Percentiles rank a stretch among this genome's conserved stretches.
phyloP scores from a whole-genome alignment of 2,329 filamentous ascomycete genomes.

The Alternaria hordeiaustralica region DNA sequence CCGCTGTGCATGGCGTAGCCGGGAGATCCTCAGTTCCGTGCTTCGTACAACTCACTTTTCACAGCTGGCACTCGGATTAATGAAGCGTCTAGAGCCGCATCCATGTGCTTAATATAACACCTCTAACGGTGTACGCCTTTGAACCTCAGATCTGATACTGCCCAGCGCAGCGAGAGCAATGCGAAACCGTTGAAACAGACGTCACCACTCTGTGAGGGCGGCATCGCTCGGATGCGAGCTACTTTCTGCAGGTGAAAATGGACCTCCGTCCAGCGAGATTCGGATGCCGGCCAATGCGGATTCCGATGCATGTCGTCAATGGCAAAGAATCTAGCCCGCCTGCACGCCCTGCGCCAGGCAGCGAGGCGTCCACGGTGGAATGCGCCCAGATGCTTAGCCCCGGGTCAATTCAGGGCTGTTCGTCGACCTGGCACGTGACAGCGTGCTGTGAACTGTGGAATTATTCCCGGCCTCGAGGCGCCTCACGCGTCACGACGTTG shows the following conservation, averaged over 20 bases:
- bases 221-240: background rate
- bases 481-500: conserved; percentile 1
- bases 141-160: background rate
- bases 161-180: conserved; percentile 1
- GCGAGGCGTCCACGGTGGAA: background rate
- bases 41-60: background rate
- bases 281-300: conserved; percentile 26
- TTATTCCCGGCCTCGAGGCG: background rate
- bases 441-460: conserved; percentile 10
- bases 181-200: conserved; percentile 14
- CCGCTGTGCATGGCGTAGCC: background rate
- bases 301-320: conserved; percentile 26
- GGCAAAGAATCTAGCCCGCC: conserved; percentile 4
- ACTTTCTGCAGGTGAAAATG: background rate
- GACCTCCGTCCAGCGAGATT: background rate
- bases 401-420: background rate
- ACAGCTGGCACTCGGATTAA: background rate
- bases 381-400: background rate
- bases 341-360: background rate
- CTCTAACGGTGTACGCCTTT: background rate
- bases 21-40: background rate
- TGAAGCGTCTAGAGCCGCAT: background rate
- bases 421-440: conserved; percentile 18
- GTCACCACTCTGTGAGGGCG: background rate
- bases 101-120: conserved; percentile 7